Conservation (phyloP, 2,329 filamentous ascomycete genomes). For the Pseudogymnoascus sp. region DNA sequence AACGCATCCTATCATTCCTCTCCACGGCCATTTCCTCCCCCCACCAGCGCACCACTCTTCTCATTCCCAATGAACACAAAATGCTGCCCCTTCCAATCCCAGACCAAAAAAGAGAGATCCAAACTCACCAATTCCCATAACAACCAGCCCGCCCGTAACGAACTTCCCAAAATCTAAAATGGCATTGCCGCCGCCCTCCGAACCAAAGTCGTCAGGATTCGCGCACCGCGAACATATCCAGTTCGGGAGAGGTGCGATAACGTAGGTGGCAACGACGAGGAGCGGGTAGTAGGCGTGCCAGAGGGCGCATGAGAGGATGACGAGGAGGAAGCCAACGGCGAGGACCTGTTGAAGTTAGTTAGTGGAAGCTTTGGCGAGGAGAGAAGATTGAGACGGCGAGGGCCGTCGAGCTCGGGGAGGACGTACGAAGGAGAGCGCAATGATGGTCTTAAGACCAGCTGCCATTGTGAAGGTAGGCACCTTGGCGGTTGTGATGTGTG, state of each 20-base stretch:
- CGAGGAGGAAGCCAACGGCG: slow-evolving; percentile 95
- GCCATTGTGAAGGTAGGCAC: slow-evolving; percentile 39
- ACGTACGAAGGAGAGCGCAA: slow-evolving; percentile 89
- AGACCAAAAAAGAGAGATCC: neutral
- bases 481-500: slow-evolving; percentile 13
- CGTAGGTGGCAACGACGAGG: slow-evolving; percentile 90
- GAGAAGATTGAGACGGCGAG: neutral
- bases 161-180: slow-evolving; percentile 92
- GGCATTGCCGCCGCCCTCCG: slow-evolving; percentile 70
- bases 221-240: slow-evolving; percentile 87
- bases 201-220: slow-evolving; percentile 91
- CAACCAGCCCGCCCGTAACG: slow-evolving; percentile 86
- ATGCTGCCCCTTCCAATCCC: neutral
- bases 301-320: slow-evolving; percentile 93
- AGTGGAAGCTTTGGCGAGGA: neutral
- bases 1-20: neutral
- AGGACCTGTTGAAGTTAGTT: slow-evolving; percentile 55
- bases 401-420: neutral
- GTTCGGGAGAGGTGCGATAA: slow-evolving; percentile 89
- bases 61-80: neutral
- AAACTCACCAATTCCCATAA: slow-evolving; percentile 90
- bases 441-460: slow-evolving; percentile 97
- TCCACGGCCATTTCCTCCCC: neutral
- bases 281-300: slow-evolving; percentile 93
- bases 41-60: neutral